phyloP scores from a whole-genome alignment of 768 basidiomycete genomes.

The Russula compacta region DNA sequence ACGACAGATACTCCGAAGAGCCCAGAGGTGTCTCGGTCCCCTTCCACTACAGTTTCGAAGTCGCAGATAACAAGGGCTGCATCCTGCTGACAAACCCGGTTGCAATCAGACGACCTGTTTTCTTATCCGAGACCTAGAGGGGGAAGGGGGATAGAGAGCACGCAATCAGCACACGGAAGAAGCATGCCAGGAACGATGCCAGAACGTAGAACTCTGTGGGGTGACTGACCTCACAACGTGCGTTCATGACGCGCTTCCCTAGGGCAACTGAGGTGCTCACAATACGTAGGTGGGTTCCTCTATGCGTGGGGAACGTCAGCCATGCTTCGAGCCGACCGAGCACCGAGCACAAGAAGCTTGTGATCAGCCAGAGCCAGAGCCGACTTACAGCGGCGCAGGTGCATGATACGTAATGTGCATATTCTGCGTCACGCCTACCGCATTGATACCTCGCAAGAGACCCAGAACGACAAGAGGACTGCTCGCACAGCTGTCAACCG shows the following conservation, averaged over 20 bases:
- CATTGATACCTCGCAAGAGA: constrained; percentile 48
- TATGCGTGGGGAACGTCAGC: constrained; percentile 22
- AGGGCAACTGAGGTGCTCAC: constrained; percentile 56
- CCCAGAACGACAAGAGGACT: constrained; percentile 63
- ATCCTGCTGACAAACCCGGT: too few relatives aligned
- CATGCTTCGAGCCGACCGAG: background rate
- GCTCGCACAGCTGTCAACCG: constrained; percentile 45
- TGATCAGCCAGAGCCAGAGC: constrained; percentile 5
- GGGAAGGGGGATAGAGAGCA: too few relatives aligned
- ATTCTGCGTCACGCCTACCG: constrained; percentile 66
- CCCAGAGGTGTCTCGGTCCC: too few relatives aligned
- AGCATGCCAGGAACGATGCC: background rate
- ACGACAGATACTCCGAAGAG: too few relatives aligned
- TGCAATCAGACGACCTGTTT: too few relatives aligned
- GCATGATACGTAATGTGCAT: constrained; percentile 65
- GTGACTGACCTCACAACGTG: constrained; percentile 51
- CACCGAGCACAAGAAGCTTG: background rate
- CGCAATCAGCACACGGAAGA: background rate
- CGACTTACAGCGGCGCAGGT: constrained; percentile 42
- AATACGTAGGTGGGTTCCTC: constrained; percentile 51
- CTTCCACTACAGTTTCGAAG: too few relatives aligned
- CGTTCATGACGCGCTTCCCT: constrained; percentile 57
- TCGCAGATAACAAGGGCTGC: too few relatives aligned
- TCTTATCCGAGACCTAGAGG: too few relatives aligned
- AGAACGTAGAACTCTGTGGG: background rate